Percentiles rank a stretch among this genome's conserved stretches.
phyloP scores from a whole-genome alignment of 2,329 filamentous ascomycete genomes.

The Lanzia echinophila region DNA sequence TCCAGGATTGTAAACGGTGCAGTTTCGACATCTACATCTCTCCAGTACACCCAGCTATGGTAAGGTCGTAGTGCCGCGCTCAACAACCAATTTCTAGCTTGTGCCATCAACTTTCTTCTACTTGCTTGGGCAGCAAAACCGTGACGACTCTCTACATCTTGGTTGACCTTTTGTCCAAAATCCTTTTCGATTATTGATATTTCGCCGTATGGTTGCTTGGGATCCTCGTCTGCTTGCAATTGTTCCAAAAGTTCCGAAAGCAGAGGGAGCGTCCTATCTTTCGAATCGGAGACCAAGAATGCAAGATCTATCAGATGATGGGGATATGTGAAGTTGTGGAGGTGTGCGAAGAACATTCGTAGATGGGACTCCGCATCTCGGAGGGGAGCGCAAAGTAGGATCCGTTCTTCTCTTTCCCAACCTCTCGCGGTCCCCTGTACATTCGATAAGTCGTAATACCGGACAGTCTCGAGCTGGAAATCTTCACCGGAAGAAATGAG shows the following conservation, averaged over 20 bases:
- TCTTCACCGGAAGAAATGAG: slow-evolving; percentile 61
- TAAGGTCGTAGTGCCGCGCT: slow-evolving; percentile 89
- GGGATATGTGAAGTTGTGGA: slow-evolving; percentile 93
- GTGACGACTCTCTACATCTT: slow-evolving; percentile 95
- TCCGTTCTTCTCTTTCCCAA: slow-evolving; percentile 94
- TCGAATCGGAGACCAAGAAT: slow-evolving; percentile 95
- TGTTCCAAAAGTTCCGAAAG: slow-evolving; percentile 69
- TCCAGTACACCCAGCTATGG: slow-evolving; percentile 99
- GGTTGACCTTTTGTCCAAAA: slow-evolving; percentile 95
- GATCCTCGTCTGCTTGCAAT: slow-evolving; percentile 73
- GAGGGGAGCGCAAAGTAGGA: slow-evolving; percentile 88
- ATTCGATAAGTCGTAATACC: slow-evolving; percentile 92
- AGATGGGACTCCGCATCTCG: slow-evolving; percentile 89
- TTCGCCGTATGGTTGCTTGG: slow-evolving; percentile 81
- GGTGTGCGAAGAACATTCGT: slow-evolving; percentile 97
- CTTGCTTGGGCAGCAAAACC: slow-evolving; percentile 94
- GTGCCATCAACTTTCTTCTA: slow-evolving; percentile 93
- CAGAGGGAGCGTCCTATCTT: slow-evolving; percentile 76
- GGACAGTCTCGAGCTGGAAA: slow-evolving; percentile 84
- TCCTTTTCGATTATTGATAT: slow-evolving; percentile 98
- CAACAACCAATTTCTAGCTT: slow-evolving; percentile 93
- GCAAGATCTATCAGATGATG: slow-evolving; percentile 94
- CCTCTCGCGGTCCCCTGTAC: slow-evolving; percentile 86
- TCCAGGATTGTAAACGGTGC: slow-evolving; percentile 95
- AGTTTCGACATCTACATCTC: slow-evolving; percentile 96